Percentiles rank a stretch among this genome's conserved stretches.
Conservation (phyloP, 1,139 yeast genomes). For the Pichia sorboxylosa region DNA sequence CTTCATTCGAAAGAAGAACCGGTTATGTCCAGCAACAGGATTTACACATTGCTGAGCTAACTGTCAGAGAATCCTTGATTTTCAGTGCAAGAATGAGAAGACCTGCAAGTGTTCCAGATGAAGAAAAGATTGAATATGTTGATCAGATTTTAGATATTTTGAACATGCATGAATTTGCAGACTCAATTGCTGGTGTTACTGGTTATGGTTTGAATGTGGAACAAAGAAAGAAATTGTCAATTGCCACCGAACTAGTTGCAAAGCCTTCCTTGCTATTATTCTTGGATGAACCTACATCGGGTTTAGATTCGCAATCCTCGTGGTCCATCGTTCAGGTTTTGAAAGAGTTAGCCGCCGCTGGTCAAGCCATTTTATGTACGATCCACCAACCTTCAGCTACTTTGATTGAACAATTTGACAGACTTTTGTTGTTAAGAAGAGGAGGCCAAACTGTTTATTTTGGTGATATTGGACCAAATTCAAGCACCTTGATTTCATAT, state of each 20-base stretch:
- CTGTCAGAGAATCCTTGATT: conserved; percentile 39
- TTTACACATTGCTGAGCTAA: conserved; percentile 36
- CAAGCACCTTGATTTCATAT: conserved; percentile 33
- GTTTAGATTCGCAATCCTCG: conserved; percentile 40
- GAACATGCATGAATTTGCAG: conserved; percentile 40
- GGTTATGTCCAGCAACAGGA: conserved; percentile 52
- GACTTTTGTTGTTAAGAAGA: conserved; percentile 29
- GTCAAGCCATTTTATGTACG: conserved; percentile 42
- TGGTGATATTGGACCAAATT: conserved; percentile 44
- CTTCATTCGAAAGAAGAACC: conserved; percentile 37
- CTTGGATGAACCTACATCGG: conserved; percentile 42
- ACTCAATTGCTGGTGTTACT: conserved; percentile 39
- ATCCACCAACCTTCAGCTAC: conserved; percentile 50
- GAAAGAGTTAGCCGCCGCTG: conserved; percentile 32
- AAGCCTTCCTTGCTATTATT: conserved; percentile 37
- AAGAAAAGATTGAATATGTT: conserved; percentile 36
- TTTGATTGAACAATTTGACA: conserved; percentile 35
- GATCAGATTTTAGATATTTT: conserved; percentile 37
- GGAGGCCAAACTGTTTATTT: conserved; percentile 50
- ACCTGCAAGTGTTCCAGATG: conserved; percentile 31
- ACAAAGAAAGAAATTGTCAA: conserved; percentile 26
- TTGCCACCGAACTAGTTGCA: conserved; percentile 43
- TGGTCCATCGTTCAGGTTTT: conserved; percentile 38
- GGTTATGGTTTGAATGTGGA: conserved; percentile 49
- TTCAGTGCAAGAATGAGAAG: conserved; percentile 45